These are phyloP conservation scores for Ustilago cynodontis DNA, from an alignment of 1,284 basidiomycete genomes.

Conservation along the genomic window DNA sequence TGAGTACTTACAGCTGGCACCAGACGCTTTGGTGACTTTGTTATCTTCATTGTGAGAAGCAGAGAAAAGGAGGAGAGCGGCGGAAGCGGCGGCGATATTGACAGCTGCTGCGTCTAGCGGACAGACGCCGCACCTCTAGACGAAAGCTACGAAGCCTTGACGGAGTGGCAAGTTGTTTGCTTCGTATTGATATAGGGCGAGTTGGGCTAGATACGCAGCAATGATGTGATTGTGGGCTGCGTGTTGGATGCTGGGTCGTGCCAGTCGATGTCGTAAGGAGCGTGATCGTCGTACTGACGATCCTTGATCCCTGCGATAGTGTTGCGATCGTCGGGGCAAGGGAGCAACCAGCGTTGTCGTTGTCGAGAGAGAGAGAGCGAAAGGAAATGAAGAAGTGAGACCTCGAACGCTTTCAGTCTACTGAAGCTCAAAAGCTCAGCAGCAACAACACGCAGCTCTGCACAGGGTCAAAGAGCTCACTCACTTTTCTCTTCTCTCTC, in stretches of 20 bases:
- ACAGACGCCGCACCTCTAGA: constrained; percentile 23
- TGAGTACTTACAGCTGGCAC: constrained; percentile 59
- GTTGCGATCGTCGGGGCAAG: background rate
- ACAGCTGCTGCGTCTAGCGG: constrained; percentile 16
- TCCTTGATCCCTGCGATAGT: background rate
- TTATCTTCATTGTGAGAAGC: constrained; percentile 64
- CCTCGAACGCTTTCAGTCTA: too few relatives aligned
- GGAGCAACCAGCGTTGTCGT: background rate
- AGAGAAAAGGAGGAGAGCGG: background rate
- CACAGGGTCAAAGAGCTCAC: background rate
- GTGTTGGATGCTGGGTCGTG: background rate
- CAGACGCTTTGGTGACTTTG: constrained; percentile 67
- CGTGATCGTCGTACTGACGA: background rate
- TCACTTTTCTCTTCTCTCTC: background rate
- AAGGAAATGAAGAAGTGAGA: constrained; percentile 3
- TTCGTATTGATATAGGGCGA: background rate
- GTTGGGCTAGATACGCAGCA: constrained; percentile 2
- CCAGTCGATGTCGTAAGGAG: background rate
- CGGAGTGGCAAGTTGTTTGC: background rate
- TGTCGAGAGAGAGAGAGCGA: background rate
- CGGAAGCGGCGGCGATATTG: constrained; percentile 1
- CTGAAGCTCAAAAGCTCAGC: background rate
- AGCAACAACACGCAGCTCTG: constrained; percentile 13
- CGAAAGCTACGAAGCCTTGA: background rate
- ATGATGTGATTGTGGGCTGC: background rate